Evolutionary conservation across 2,329 filamentous ascomycete species (phyloP).

Genomic region (Alternaria sp.): DNA sequence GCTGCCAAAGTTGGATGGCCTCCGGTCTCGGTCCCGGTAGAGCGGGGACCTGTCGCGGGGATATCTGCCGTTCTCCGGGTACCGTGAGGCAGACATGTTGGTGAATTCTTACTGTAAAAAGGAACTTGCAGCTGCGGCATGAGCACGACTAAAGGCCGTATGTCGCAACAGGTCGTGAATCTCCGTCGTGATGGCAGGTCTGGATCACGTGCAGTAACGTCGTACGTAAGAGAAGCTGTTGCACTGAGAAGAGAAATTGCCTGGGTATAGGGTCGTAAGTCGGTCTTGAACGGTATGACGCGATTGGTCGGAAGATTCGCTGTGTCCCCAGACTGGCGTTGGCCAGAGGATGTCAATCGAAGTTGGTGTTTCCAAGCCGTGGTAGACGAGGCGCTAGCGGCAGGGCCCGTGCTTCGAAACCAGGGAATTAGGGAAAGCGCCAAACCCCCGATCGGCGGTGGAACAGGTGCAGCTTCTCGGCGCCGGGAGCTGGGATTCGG

Average conservation of each 20-base stretch:
- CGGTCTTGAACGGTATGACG: neutral
- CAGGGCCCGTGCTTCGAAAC: slow-evolving; percentile 22
- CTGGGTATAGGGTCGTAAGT: slow-evolving; percentile 4
- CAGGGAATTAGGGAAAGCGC: slow-evolving; percentile 32
- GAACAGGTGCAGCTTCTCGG: slow-evolving; percentile 41
- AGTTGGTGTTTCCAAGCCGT: slow-evolving; percentile 24
- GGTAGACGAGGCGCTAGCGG: slow-evolving; percentile 28
- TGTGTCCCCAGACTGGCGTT: slow-evolving; percentile 20
- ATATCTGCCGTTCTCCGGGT: slow-evolving; percentile 49
- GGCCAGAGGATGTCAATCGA: slow-evolving; percentile 21
- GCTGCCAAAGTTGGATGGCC: slow-evolving; percentile 70
- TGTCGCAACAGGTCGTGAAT: slow-evolving; percentile 1
- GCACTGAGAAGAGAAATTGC: neutral
- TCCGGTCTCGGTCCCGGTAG: slow-evolving; percentile 72
- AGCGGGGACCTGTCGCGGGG: slow-evolving; percentile 57
- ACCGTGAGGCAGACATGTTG: slow-evolving; percentile 49
- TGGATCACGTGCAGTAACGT: slow-evolving; percentile 1
- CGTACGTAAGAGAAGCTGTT: neutral
- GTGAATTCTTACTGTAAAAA: slow-evolving; percentile 11
- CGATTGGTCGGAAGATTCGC: slow-evolving; percentile 6
- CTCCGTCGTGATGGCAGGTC: slow-evolving; percentile 6
- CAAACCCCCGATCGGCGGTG: slow-evolving; percentile 36
- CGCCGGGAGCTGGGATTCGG: slow-evolving; percentile 45
- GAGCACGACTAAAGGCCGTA: slow-evolving; percentile 17
- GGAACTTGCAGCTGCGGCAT: slow-evolving; percentile 26